phyloP scores from a whole-genome alignment of 2,329 filamentous ascomycete species.

The Ascochyta viciae-villosae region DNA sequence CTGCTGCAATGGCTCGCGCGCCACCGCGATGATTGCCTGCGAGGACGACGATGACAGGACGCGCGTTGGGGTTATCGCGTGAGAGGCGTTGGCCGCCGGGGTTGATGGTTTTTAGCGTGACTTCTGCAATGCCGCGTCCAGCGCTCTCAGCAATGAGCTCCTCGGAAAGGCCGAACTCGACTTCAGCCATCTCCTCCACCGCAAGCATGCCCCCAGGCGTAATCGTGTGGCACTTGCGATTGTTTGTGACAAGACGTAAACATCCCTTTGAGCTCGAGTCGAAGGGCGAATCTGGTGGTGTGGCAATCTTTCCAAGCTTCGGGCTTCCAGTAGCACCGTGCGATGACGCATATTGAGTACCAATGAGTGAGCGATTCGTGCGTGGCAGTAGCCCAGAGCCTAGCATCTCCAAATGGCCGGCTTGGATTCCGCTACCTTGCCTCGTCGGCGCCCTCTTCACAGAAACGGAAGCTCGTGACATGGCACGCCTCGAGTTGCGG shows the following conservation, averaged over 20 bases:
- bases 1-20: conserved; percentile 82
- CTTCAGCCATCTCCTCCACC: conserved; percentile 87
- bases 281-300: conserved; percentile 48
- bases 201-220: conserved; percentile 86
- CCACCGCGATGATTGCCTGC: conserved; percentile 95
- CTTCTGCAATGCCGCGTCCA: conserved; percentile 85
- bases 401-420: conserved; percentile 41
- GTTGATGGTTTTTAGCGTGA: conserved; percentile 72
- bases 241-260: conserved; percentile 62
- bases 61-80: conserved; percentile 54
- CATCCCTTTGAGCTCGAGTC: conserved; percentile 38
- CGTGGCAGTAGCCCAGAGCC: conserved; percentile 42
- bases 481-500: conserved; percentile 47
- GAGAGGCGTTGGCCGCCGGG: conserved; percentile 64
- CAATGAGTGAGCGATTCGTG: conserved; percentile 41
- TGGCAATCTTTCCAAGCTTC: conserved; percentile 40
- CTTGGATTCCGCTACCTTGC: conserved; percentile 51
- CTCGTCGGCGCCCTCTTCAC: conserved; percentile 47
- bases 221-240: conserved; percentile 64
- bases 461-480: conserved; percentile 50
- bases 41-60: conserved; percentile 74
- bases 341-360: conserved; percentile 46
- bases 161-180: conserved; percentile 84
- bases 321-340: conserved; percentile 45
- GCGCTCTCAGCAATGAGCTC: conserved; percentile 93